phyloP scores from a whole-genome alignment of 2,329 filamentous ascomycete species.

The Podosphaera fusca region DNA sequence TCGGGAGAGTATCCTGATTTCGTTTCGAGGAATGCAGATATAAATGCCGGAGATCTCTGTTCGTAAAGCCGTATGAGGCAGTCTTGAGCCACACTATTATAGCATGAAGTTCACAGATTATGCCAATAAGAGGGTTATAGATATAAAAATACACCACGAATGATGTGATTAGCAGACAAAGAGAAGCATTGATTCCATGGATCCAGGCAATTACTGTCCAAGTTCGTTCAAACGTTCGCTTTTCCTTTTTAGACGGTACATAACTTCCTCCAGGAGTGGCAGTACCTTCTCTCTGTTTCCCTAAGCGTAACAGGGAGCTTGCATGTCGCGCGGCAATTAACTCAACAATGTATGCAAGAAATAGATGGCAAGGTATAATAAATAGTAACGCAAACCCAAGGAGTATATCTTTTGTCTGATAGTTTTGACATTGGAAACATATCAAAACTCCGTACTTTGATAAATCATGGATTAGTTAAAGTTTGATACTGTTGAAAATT shows the following conservation, averaged over 20 bases:
- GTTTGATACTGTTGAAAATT: neutral
- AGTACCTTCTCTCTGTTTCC: conserved; percentile 19
- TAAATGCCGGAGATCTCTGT: conserved; percentile 80
- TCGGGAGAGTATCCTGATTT: conserved; percentile 48
- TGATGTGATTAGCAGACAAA: conserved; percentile 61
- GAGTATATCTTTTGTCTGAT: conserved; percentile 52
- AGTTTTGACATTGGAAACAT: conserved; percentile 75
- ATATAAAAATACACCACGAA: conserved; percentile 77
- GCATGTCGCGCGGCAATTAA: conserved; percentile 60
- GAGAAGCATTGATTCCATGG: conserved; percentile 63
- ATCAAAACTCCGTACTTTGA: conserved; percentile 71
- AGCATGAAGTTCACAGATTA: conserved; percentile 71
- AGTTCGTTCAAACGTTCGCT: conserved; percentile 44
- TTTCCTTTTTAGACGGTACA: conserved; percentile 19
- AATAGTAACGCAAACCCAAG: conserved; percentile 62
- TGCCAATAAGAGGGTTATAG: conserved; percentile 82
- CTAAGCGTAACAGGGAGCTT: conserved; percentile 37
- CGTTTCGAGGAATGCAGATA: conserved; percentile 53
- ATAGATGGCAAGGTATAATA: conserved; percentile 72
- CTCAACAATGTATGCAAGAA: conserved; percentile 80
- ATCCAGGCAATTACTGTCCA: conserved; percentile 65
- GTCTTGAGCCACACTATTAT: conserved; percentile 94
- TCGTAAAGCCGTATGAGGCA: conserved; percentile 88
- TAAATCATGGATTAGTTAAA: conserved; percentile 4
- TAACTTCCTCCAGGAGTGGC: conserved; percentile 15